Conservation (phyloP, 495 filamentous ascomycete species). For the Neurospora sp. region DNA sequence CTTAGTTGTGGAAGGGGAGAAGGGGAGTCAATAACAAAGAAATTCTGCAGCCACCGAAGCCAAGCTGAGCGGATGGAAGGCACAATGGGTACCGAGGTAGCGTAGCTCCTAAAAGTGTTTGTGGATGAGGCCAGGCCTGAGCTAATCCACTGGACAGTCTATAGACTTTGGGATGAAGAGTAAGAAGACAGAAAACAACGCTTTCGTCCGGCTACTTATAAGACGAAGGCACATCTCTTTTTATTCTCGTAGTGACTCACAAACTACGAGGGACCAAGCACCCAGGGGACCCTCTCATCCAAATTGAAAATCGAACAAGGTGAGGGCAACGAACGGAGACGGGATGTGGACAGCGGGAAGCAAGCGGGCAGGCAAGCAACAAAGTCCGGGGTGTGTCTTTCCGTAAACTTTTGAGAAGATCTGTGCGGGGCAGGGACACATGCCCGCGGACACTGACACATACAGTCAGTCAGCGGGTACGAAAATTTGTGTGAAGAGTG, state of each 20-base stretch:
- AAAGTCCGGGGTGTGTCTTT: background rate
- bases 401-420: background rate
- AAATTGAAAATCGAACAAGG: background rate
- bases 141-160: background rate
- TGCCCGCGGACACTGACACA: background rate
- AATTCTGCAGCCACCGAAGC: background rate
- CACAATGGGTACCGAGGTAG: background rate
- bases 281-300: background rate
- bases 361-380: background rate
- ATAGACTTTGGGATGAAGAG: background rate
- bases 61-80: background rate
- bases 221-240: background rate
- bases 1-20: background rate
- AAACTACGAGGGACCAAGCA: background rate
- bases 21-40: constrained; percentile 3
- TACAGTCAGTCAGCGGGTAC: background rate
- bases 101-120: background rate
- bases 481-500: background rate
- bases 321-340: background rate
- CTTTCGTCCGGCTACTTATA: background rate
- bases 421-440: background rate
- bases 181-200: background rate
- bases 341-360: background rate
- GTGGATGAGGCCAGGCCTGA: background rate
- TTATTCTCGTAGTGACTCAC: background rate